A percentile compares a stretch with the other conserved stretches of the same genome.
phyloP scores from a whole-genome alignment of 805 yeast species.

The Candida takata region DNA sequence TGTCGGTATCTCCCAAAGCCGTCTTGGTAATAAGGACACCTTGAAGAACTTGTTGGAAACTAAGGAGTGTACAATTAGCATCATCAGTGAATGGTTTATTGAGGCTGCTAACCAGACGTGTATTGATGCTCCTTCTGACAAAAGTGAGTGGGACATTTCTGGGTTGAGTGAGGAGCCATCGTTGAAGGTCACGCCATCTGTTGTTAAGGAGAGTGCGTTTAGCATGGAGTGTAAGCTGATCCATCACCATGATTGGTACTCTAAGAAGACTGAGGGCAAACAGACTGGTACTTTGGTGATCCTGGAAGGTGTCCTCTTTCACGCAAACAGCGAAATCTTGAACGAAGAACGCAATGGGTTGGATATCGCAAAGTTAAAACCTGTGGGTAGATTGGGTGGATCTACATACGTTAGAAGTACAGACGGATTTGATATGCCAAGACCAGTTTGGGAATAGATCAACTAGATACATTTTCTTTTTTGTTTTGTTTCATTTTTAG shows the following conservation, averaged over 20 bases:
- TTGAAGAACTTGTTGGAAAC: slow-evolving; percentile 41
- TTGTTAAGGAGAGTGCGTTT: slow-evolving; percentile 57
- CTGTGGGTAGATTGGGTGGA: slow-evolving; percentile 51
- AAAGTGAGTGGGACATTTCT: slow-evolving; percentile 48
- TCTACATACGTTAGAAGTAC: slow-evolving; percentile 38
- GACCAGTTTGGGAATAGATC: slow-evolving; percentile 6
- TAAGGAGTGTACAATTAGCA: slow-evolving; percentile 46
- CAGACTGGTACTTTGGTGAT: slow-evolving; percentile 32
- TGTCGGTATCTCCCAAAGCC: slow-evolving; percentile 39
- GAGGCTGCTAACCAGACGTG: slow-evolving; percentile 55
- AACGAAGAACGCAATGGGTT: slow-evolving; percentile 33
- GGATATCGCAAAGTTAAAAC: slow-evolving; percentile 42
- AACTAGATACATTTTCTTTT: neutral
- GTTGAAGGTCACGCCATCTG: slow-evolving; percentile 41
- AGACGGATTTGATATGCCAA: slow-evolving; percentile 29
- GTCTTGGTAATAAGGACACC: slow-evolving; percentile 39
- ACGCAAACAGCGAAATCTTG: slow-evolving; percentile 47
- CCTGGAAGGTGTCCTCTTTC: slow-evolving; percentile 53
- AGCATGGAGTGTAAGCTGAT: slow-evolving; percentile 48
- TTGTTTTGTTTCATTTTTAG: no score
- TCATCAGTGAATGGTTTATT: slow-evolving; percentile 55
- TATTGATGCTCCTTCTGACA: slow-evolving; percentile 39
- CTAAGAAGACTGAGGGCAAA: slow-evolving; percentile 30
- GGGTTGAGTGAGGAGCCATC: slow-evolving; percentile 46
- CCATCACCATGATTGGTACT: slow-evolving; percentile 36